Evolutionary conservation across 2,329 filamentous ascomycete species (phyloP), one percentile per base, ranked within the genome.

Genomic region (Nemania serpens): DNA sequence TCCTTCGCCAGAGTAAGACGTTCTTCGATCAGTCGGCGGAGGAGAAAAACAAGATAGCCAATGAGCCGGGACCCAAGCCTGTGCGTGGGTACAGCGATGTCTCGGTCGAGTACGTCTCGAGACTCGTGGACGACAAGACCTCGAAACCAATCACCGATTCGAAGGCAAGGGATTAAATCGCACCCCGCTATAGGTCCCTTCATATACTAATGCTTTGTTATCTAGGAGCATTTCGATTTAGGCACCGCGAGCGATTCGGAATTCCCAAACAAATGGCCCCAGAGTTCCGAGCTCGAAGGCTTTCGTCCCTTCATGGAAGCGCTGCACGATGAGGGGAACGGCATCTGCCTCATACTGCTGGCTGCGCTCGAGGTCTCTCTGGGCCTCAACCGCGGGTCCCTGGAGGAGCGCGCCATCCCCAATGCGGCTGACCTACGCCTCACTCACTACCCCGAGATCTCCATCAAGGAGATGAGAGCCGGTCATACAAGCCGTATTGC

Each of bases 401-500:
- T 63, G 3, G 49, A 53, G 29, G 50, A 58, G n/a, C 56, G 55
- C 18, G 41, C 54, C 12, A 54, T 58, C 12, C 58, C 56, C 11
- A 50, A 56, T 41, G 61, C 56, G 2, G 55, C 51, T n/a, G 61
- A 63, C n/a, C 51, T 63, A 9, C 61, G 61, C 20, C 56, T 63
- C 7, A 59, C 58, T 15, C 61, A 63, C 13, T 63, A 63, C 22
- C 61, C 61, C 2, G 50, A 54, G 25, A 55, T 63, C 2, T 47
- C 61, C 4, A 55, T 56, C 20, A 34, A 50, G 9, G 50, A 54
- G 1, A 51, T 63, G 45, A 51, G 48, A 25, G 17, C 51, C 2
- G 60, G 60, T 7, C 41, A 22, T 20, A 61, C 59, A 7, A 58
- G 58, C 20, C 65, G 63, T 18, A 64, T 62, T 29, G 54, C 53